Base-by-base conservation (phyloP, 2,329 filamentous ascomycete species). In the Aspergillus sp. region DNA sequence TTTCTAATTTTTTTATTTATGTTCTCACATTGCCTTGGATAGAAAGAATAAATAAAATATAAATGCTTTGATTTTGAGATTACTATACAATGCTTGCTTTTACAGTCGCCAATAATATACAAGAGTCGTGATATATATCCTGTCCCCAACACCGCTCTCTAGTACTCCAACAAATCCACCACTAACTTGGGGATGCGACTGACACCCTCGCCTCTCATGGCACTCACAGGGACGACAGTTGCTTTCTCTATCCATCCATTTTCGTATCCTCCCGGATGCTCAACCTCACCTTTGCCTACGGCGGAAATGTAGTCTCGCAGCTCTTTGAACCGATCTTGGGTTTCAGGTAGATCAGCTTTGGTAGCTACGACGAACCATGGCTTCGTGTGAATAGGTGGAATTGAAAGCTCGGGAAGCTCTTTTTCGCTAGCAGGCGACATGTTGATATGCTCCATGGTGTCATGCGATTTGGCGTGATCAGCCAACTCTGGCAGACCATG, bases 311-410 rank as follows among this genome's bases (percentile, higher is more conserved):
- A 95, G 7, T 69, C 68, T 52, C 82, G 82, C 53, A 98, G 70
- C 40, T 71, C 67, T 31, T 66, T 68, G 63, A 88, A 98, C 61
- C 93, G 94, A 26, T 82, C 78, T 63, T 90, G 79, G 2, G 93
- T 95, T 3, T 78, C 78, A 4, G 83, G 80, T 43, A 95, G 64
- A 63, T 97, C 91, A 1, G 88, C 90, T 68, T 97, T 97, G 13
- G 90, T 96, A 1, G 88, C 91, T 35, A 96, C 83, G 5, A 96
- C 90, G 58, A 95, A 93, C 93, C 93, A 98, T 1, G 93, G 90
- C 70, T 98, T 98, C 30, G 80, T 81, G n/a, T 87, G 86, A 52
- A 97, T 94, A 33, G 85, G 81, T n/a, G 87, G 75, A 8, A 78
- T 69, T 26, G 67, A 65, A 30, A 78, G 64, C 26, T 69, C 73